These are phyloP conservation scores for Globisporangium spinosum DNA, from an alignment of 352 stramenopile species.

Conservation along the genomic window DNA sequence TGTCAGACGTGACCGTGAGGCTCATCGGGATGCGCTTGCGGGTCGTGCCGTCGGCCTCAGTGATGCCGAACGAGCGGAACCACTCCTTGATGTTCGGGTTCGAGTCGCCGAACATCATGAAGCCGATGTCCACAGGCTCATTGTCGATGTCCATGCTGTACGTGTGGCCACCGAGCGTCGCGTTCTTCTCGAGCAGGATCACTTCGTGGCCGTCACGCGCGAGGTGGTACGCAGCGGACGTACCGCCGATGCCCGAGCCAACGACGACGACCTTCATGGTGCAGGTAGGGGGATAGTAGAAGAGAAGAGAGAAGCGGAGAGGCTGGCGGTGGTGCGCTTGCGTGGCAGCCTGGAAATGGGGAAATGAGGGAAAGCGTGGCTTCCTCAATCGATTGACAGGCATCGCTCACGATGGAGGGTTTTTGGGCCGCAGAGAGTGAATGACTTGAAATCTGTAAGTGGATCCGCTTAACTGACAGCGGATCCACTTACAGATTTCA, in stretches of 20 bases:
- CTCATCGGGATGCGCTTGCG: conserved; percentile 87
- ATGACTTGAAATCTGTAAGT: neutral
- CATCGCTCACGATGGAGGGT: neutral
- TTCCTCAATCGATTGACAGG: neutral
- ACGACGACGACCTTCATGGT: conserved; percentile 85
- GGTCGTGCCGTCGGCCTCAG: conserved; percentile 79
- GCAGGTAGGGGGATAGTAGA: conserved; percentile 3
- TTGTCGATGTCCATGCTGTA: conserved; percentile 87
- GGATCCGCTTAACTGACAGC: neutral
- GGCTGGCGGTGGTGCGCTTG: conserved; percentile 1
- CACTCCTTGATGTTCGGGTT: conserved; percentile 90
- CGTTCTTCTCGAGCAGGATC: conserved; percentile 77
- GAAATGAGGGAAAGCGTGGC: conserved; percentile 7
- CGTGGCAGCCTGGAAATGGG: conserved; percentile 10
- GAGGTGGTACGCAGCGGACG: conserved; percentile 79
- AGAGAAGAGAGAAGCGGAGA: neutral
- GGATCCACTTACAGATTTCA: neutral
- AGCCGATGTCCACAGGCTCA: conserved; percentile 82
- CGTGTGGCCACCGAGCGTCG: conserved; percentile 75
- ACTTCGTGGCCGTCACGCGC: conserved; percentile 84
- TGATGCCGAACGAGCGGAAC: conserved; percentile 85
- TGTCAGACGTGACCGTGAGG: conserved; percentile 80
- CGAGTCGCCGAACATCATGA: conserved; percentile 90
- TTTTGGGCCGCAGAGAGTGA: neutral
- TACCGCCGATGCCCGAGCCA: conserved; percentile 79